phyloP scores from a whole-genome alignment of 768 basidiomycete genomes.

The Dentipellis sp. region DNA sequence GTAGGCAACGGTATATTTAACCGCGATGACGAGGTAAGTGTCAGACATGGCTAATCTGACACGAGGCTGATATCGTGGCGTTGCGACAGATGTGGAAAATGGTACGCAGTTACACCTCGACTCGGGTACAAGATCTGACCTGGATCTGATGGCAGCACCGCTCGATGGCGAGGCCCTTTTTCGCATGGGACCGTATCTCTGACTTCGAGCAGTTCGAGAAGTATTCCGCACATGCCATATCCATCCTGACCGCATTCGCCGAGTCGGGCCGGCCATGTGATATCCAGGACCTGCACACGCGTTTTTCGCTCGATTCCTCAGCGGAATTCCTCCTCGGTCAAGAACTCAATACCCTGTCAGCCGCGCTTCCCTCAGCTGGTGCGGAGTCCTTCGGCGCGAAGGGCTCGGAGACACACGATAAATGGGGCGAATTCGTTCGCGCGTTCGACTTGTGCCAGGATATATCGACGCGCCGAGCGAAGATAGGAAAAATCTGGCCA shows the following conservation, averaged over 20 bases:
- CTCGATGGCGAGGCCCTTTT: slow-evolving; percentile 29
- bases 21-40: slow-evolving; percentile 29
- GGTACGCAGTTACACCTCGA: slow-evolving; percentile 1
- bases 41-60: background rate
- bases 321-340: slow-evolving; percentile 44
- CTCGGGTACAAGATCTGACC: too few species aligned
- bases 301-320: slow-evolving; percentile 45
- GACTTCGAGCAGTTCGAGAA: slow-evolving; percentile 27
- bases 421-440: slow-evolving; percentile 7
- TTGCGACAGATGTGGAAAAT: slow-evolving; percentile 10
- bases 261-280: background rate
- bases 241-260: slow-evolving; percentile 3
- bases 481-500: slow-evolving; percentile 13
- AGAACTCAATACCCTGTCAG: slow-evolving; percentile 30
- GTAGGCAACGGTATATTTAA: slow-evolving; percentile 50
- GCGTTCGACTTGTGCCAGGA: slow-evolving; percentile 11
- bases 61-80: slow-evolving; percentile 9
- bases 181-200: slow-evolving; percentile 24
- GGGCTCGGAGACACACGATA: slow-evolving; percentile 10
- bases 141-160: slow-evolving; percentile 12
- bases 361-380: slow-evolving; percentile 29
- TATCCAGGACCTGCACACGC: slow-evolving; percentile 32
- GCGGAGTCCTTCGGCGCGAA: slow-evolving; percentile 14
- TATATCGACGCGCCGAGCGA: slow-evolving; percentile 6
- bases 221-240: slow-evolving; percentile 19